These are phyloP conservation scores for Fibroporia radiculosa DNA, from an alignment of 768 basidiomycete genomes.

Conservation along the genomic window DNA sequence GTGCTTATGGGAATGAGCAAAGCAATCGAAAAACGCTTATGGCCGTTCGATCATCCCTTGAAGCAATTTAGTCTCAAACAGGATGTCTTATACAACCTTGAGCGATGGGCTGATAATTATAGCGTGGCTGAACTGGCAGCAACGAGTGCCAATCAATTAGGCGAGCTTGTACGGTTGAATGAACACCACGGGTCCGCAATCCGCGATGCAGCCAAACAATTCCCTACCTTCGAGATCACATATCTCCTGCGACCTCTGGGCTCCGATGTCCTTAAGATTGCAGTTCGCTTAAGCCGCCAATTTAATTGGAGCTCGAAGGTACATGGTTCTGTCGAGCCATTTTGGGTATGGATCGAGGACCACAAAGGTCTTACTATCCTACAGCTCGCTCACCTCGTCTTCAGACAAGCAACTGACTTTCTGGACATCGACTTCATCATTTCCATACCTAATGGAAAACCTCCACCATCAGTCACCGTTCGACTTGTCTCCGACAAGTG, in stretches of 20 bases:
- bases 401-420: constrained; percentile 55
- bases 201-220: constrained; percentile 71
- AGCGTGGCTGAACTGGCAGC: constrained; percentile 63
- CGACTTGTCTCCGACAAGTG: constrained; percentile 85
- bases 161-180: constrained; percentile 79
- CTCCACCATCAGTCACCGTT: constrained; percentile 62
- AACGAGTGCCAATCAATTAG: constrained; percentile 62
- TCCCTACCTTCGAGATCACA: constrained; percentile 64
- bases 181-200: constrained; percentile 77
- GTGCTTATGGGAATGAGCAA: constrained; percentile 90
- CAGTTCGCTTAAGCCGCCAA: constrained; percentile 48
- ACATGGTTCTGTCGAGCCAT: constrained; percentile 75
- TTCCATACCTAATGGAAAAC: constrained; percentile 50
- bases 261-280: constrained; percentile 74
- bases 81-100: constrained; percentile 73
- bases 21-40: constrained; percentile 83
- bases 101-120: constrained; percentile 77
- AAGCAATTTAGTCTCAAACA: constrained; percentile 68
- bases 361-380: constrained; percentile 73
- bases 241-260: constrained; percentile 76
- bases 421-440: constrained; percentile 76
- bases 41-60: constrained; percentile 93
- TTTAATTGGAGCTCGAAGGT: constrained; percentile 78
- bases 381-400: constrained; percentile 64
- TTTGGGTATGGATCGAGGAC: constrained; percentile 96